Evolutionary conservation across 1,284 basidiomycete species (phyloP).

Genomic region (Cryptococcus amylolentus): DNA sequence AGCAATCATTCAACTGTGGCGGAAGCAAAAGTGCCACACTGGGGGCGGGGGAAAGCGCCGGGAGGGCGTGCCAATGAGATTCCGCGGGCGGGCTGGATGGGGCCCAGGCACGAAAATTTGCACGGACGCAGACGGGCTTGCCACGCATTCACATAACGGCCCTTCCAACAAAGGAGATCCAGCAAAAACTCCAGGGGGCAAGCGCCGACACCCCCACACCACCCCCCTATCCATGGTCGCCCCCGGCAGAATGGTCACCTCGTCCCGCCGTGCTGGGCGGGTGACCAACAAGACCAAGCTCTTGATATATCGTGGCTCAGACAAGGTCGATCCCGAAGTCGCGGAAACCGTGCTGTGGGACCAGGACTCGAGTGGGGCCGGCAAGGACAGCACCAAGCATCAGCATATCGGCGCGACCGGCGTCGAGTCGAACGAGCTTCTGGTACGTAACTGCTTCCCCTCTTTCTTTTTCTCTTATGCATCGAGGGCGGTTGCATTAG

Average conservation of each 20-base stretch:
- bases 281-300: conserved; percentile 88
- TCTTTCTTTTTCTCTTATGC: conserved; percentile 36
- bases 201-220: conserved; percentile 8
- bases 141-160: conserved; percentile 1
- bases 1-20: no score
- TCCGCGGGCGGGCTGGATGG: background rate
- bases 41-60: no score
- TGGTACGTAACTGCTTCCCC: conserved; percentile 38
- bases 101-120: background rate
- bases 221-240: conserved; percentile 12
- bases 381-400: conserved; percentile 30
- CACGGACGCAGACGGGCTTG: background rate
- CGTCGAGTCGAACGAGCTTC: conserved; percentile 46
- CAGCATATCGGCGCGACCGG: conserved; percentile 46
- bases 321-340: conserved; percentile 70
- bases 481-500: conserved; percentile 18
- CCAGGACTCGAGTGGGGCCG: conserved; percentile 16
- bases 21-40: background rate
- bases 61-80: no score
- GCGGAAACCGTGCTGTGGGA: conserved; percentile 66
- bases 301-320: conserved; percentile 75
- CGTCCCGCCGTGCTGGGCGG: conserved; percentile 50
- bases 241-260: conserved; percentile 36
- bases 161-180: conserved; percentile 2
- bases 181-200: conserved; percentile 8